Percentiles rank a stretch among this genome's conserved stretches.
Evolutionary conservation across 2,329 filamentous ascomycete genomes (phyloP).

Genomic region (Blastomyces emzantsi): DNA sequence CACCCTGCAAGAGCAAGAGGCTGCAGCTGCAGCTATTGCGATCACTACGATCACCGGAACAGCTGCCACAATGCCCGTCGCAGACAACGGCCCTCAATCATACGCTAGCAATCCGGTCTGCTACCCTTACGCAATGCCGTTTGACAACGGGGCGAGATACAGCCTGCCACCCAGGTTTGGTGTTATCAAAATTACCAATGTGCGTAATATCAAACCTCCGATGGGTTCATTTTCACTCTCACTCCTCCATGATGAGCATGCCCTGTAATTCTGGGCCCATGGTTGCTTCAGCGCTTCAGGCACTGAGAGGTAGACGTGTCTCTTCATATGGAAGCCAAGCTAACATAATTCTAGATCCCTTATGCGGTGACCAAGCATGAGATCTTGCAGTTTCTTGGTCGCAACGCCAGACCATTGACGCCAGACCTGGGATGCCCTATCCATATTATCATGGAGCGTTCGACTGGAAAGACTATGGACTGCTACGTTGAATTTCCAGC

Average conservation of each 20-base stretch:
- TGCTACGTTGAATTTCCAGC: constrained; percentile 42
- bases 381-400: constrained; percentile 40
- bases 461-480: constrained; percentile 49
- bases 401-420: constrained; percentile 33
- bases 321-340: constrained; percentile 4
- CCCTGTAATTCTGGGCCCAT: neutral
- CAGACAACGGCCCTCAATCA: neutral
- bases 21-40: neutral
- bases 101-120: constrained; percentile 14
- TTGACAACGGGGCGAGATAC: constrained; percentile 21
- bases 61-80: neutral
- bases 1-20: neutral
- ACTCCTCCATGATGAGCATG: neutral
- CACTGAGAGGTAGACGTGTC: neutral
- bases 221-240: neutral
- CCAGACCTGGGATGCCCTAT: constrained; percentile 36
- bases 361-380: constrained; percentile 44
- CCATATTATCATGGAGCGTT: constrained; percentile 51
- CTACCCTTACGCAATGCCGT: constrained; percentile 21
- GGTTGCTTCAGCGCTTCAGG: neutral
- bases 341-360: constrained; percentile 36
- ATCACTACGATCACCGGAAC: too few species aligned
- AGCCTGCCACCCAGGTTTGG: constrained; percentile 20
- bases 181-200: constrained; percentile 32
- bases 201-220: constrained; percentile 18